phyloP scores from a whole-genome alignment of 2,329 filamentous ascomycete species.

The Pseudocercospora fijiensis region DNA sequence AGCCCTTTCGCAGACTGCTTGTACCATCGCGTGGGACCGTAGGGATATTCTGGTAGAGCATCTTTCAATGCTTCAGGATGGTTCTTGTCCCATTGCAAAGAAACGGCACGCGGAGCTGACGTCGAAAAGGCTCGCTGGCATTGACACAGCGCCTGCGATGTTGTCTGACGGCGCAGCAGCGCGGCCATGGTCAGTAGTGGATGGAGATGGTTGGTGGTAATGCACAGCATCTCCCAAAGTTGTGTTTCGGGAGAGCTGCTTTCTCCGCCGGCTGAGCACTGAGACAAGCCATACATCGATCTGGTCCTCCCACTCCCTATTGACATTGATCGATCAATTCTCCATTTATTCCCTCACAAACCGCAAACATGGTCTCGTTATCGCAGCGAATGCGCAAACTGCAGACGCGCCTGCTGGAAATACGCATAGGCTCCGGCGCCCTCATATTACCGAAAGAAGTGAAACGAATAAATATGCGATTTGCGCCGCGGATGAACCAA shows the following conservation, averaged over 20 bases:
- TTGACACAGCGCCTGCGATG: conserved; percentile 16
- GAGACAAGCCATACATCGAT: conserved; percentile 11
- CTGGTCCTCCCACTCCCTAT: background rate
- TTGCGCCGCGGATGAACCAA: conserved; percentile 59
- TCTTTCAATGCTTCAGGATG: conserved; percentile 35
- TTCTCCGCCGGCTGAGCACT: conserved; percentile 5
- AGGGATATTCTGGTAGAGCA: conserved; percentile 60
- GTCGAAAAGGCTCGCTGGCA: conserved; percentile 36
- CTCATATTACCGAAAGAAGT: conserved; percentile 75
- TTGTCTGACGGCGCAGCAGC: conserved; percentile 29
- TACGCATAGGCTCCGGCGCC: conserved; percentile 81
- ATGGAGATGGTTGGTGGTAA: background rate
- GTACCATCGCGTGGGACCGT: conserved; percentile 67
- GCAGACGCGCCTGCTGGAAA: conserved; percentile 67
- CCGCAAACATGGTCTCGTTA: conserved; percentile 54
- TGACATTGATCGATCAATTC: background rate
- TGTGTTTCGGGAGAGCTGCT: conserved; percentile 4
- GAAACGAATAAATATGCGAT: conserved; percentile 72
- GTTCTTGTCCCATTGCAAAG: conserved; percentile 36
- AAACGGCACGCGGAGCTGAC: conserved; percentile 27
- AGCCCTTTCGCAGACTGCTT: conserved; percentile 69
- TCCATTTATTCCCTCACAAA: background rate
- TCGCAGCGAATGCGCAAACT: conserved; percentile 72
- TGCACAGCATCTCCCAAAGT: no score
- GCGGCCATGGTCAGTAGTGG: conserved; percentile 25